Evolutionary conservation across 2,329 filamentous ascomycete species (phyloP), one percentile per base, ranked within the genome.

Genomic region (Diaporthe longicolla): DNA sequence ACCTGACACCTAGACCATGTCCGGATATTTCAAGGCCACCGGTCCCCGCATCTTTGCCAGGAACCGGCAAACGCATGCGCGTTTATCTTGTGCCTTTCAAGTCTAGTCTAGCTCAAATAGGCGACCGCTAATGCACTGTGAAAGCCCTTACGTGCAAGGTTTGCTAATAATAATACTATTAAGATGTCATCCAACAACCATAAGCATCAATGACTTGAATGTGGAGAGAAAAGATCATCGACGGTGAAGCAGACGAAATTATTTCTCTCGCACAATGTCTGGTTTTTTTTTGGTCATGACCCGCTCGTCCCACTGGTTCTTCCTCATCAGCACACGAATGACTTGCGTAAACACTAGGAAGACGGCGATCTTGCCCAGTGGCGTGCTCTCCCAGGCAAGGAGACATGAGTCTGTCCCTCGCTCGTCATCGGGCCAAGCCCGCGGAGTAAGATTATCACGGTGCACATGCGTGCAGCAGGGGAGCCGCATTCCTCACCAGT

Each of bases 391-490:
- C 43, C 4, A 3, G 43, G 26, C 13, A 35, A 43, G n/a, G 11
- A 66, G 21, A 66, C 61, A 48, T 21, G 40, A 52, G 29, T 66
- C 43, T 37, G 19, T 66, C 63, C 45, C 29, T 35, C 63, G 45
- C 63, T 66, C 63, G 63, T 40, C 45, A 66, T 66, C 63, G 37
- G 45, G 63, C 63, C 63, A 52, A 66, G 63, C 52, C 45, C 24
- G 29, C 19, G 6, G 26, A 66, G 37, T 26, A 40, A 52, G 10
- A 50, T 35, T 48, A 21, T 35, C 26, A 13, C 17, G 11, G 43
- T 37, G 26, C 45, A 48, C 26, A 50, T 1, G 43, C 11, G 13
- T 66, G 9, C 21, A 50, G 43, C 43, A 32, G 43, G 43, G 61
- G 61, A 50, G 43, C 61, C 43, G 45, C 59, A 65, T 40, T 35